A percentile compares a stretch with the other conserved stretches of the same genome.
These are phyloP conservation scores for Coemansia sp. DNA, from an alignment of 192 early-diverging fungal genomes.

Conservation along the genomic window DNA sequence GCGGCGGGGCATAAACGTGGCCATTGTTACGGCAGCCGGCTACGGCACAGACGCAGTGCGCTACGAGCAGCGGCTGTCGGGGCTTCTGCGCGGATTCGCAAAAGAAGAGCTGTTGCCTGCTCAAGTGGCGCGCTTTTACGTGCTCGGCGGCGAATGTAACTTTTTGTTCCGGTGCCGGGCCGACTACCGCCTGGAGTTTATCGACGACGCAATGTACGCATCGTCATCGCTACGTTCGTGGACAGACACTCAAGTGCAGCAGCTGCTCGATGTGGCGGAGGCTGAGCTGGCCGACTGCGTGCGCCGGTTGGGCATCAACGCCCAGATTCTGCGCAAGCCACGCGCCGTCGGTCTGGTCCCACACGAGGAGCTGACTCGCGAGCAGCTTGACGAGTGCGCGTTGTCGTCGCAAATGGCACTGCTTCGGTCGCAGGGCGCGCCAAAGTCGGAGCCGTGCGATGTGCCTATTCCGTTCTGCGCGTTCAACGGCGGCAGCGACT, in stretches of 20 bases:
- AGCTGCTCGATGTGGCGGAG: slow-evolving; percentile 76
- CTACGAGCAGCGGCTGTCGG: slow-evolving; percentile 78
- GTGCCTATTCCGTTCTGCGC: slow-evolving; percentile 84
- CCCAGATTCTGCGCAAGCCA: slow-evolving; percentile 71
- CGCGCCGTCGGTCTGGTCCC: slow-evolving; percentile 77
- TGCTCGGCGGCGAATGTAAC: slow-evolving; percentile 90
- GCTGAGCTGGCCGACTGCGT: slow-evolving; percentile 62
- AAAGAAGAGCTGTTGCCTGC: slow-evolving; percentile 49
- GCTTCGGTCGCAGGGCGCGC: slow-evolving; percentile 57
- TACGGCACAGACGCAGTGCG: slow-evolving; percentile 68
- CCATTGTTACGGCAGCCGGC: slow-evolving; percentile 90
- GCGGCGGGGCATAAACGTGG: slow-evolving; percentile 64
- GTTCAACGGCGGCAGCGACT: slow-evolving; percentile 89
- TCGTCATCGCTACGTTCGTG: slow-evolving; percentile 45
- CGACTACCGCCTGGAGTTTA: slow-evolving; percentile 63
- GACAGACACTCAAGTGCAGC: slow-evolving; percentile 59
- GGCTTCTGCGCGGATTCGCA: slow-evolving; percentile 69
- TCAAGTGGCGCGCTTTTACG: slow-evolving; percentile 67
- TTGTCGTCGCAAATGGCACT: slow-evolving; percentile 70
- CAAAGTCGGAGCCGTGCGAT: slow-evolving; percentile 56
- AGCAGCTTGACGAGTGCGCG: slow-evolving; percentile 87
- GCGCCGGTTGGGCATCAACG: slow-evolving; percentile 65
- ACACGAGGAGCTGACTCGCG: slow-evolving; percentile 62
- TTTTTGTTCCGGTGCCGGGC: slow-evolving; percentile 77
- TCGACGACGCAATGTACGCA: slow-evolving; percentile 51